Evolutionary conservation across 2,329 filamentous ascomycete species (phyloP), one percentile per base, ranked within the genome.

Genomic region (Colletotrichum godetiae): DNA sequence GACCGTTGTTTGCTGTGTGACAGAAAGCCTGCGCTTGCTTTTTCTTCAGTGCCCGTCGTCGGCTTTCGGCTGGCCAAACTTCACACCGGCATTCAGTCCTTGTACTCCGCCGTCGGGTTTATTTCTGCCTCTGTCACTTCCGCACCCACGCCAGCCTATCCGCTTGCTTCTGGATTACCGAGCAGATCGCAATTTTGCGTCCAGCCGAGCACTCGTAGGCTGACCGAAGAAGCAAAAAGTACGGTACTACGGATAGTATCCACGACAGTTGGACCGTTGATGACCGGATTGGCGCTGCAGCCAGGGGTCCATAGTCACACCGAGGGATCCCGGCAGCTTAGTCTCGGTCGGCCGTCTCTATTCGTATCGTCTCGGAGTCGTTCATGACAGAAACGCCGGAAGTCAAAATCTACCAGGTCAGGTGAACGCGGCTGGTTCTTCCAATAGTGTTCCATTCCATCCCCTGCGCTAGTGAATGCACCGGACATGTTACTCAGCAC

Each of bases 341-440:
- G 70, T 53, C 52, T 73, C 58, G 58, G 66, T 73, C 33, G 46
- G n/a, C 13, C 13, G 59, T 68, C 33, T 27, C 42, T 8, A 22
- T 31, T 59, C 33, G 53, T 35, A 37, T 64, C 60, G n/a, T 60
- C 66, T 63, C 53, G 59, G 42, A 58, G 52, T 8, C 33, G 24
- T 42, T 68, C 57, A 59, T 53, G 58, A 72, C 53, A 60, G 60
- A 60, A 55, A 15, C 29, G 19, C 33, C 24, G 33, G 33, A 56
- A 60, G 59, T 70, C 66, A 64, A 69, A 56, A 65, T 59, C 55
- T 27, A 58, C 49, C 27, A 59, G 55, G 66, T 60, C 66, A 69
- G 67, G 53, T 69, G 66, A 69, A 42, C 55, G 66, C 67, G 67
- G 59, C 46, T 57, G 59, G 67, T 31, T 70, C 60, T 70, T 53